Conservation (phyloP, 257 asterid species). For the Solanum corneliomulleri region DNA sequence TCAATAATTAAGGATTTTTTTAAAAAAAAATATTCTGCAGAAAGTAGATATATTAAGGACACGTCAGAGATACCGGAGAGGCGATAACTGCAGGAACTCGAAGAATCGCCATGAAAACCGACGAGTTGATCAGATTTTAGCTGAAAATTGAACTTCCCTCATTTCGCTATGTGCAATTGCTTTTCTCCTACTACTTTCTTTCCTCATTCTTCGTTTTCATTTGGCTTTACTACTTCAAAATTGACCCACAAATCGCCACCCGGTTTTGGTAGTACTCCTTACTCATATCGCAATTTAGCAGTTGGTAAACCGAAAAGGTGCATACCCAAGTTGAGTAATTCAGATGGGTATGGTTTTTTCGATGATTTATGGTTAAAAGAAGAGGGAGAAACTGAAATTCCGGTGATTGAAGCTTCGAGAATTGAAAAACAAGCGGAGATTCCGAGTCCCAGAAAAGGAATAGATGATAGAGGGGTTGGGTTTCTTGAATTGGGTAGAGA, state of each 20-base stretch:
- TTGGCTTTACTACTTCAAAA: background rate
- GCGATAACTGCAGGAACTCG: background rate
- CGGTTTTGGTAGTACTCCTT: background rate
- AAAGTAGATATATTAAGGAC: background rate
- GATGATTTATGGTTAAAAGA: conserved; percentile 9
- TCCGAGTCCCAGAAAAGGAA: background rate
- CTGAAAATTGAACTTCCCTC: background rate
- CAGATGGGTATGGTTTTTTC: conserved; percentile 7
- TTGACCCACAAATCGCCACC: background rate
- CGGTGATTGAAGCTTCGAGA: background rate
- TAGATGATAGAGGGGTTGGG: background rate
- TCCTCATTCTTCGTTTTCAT: conserved; percentile 1
- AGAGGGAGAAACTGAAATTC: background rate
- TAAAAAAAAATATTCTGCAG: background rate
- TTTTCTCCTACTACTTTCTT: conserved; percentile 7
- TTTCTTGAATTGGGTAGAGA: conserved; percentile 7
- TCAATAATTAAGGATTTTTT: background rate
- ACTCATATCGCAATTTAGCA: background rate
- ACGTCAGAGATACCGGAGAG: background rate
- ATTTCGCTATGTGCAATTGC: conserved; percentile 21
- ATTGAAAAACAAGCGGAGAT: background rate
- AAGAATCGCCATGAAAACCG: background rate
- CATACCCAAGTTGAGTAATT: background rate
- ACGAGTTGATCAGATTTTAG: background rate
- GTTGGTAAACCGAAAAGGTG: background rate